phyloP scores from a whole-genome alignment of 257 asterid species.

The Petrea volubilis region DNA sequence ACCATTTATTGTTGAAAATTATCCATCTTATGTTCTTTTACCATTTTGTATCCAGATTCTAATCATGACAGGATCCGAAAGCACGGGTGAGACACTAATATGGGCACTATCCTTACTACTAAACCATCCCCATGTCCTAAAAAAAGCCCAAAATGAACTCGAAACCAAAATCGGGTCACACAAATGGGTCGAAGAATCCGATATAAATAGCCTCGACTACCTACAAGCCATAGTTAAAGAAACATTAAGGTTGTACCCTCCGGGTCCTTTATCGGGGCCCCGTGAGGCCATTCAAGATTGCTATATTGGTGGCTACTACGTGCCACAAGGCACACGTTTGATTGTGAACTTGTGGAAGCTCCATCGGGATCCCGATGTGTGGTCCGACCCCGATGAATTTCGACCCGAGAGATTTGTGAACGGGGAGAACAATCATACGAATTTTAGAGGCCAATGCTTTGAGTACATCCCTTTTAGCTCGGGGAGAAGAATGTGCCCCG shows the following conservation, averaged over 20 bases:
- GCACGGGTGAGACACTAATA: slow-evolving; percentile 52
- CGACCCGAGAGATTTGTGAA: slow-evolving; percentile 51
- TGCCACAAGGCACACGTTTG: slow-evolving; percentile 55
- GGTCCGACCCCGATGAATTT: slow-evolving; percentile 45
- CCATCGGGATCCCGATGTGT: slow-evolving; percentile 51
- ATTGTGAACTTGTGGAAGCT: slow-evolving; percentile 54
- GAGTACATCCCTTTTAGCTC: slow-evolving; percentile 60
- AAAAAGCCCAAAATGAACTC: slow-evolving; percentile 45
- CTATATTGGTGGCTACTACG: slow-evolving; percentile 19
- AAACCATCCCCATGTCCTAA: slow-evolving; percentile 29
- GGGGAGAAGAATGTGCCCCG: slow-evolving; percentile 62
- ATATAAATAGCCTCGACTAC: slow-evolving; percentile 42
- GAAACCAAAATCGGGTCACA: slow-evolving; percentile 37
- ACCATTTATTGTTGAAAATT: too few relatives aligned
- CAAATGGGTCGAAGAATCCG: slow-evolving; percentile 56
- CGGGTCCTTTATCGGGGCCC: slow-evolving; percentile 61
- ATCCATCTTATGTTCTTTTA: too few relatives aligned
- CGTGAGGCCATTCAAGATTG: slow-evolving; percentile 52
- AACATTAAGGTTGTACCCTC: slow-evolving; percentile 60
- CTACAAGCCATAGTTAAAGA: slow-evolving; percentile 56
- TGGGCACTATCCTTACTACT: slow-evolving; percentile 58
- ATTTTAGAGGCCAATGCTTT: slow-evolving; percentile 37
- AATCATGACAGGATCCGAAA: slow-evolving; percentile 53
- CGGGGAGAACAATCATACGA: not conserved
- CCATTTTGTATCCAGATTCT: slow-evolving; percentile 33